phyloP scores from a whole-genome alignment of 2,329 filamentous ascomycete genomes.

The Teratosphaeria pseudoeucalypti region DNA sequence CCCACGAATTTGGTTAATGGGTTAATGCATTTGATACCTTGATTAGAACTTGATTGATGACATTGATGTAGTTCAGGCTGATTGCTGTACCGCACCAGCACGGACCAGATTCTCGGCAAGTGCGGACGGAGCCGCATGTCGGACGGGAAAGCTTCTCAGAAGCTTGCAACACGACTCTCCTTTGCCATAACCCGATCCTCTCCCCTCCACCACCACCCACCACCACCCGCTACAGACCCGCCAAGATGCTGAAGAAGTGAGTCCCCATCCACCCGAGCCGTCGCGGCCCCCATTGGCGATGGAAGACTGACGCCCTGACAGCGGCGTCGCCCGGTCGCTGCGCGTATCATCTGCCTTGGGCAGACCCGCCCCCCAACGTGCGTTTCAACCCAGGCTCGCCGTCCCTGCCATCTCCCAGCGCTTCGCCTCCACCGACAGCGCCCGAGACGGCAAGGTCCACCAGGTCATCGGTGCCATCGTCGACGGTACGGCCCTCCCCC shows the following conservation, averaged over 20 bases:
- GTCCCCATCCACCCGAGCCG: conserved; percentile 28
- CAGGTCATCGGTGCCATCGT: conserved; percentile 98
- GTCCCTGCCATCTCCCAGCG: conserved; percentile 50
- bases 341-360: conserved; percentile 49
- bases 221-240: conserved; percentile 42
- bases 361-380: conserved; percentile 46
- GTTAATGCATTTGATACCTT: too few species aligned
- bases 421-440: conserved; percentile 50
- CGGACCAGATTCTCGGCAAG: background rate
- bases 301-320: conserved; percentile 29
- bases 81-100: background rate
- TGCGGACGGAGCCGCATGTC: background rate
- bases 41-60: background rate
- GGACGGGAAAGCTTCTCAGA: background rate
- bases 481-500: conserved; percentile 60
- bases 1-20: too few species aligned
- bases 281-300: conserved; percentile 27
- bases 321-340: conserved; percentile 56
- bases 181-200: background rate
- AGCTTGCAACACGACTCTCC: background rate
- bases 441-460: conserved; percentile 53
- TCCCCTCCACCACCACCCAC: conserved; percentile 8
- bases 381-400: conserved; percentile 48
- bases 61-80: background rate
- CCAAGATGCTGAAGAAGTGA: conserved; percentile 77